Percentiles rank a stretch among this genome's conserved stretches.
These are phyloP conservation scores for Hypericum perforatum DNA, from an alignment of 345 rosid species.

Conservation along the genomic window DNA sequence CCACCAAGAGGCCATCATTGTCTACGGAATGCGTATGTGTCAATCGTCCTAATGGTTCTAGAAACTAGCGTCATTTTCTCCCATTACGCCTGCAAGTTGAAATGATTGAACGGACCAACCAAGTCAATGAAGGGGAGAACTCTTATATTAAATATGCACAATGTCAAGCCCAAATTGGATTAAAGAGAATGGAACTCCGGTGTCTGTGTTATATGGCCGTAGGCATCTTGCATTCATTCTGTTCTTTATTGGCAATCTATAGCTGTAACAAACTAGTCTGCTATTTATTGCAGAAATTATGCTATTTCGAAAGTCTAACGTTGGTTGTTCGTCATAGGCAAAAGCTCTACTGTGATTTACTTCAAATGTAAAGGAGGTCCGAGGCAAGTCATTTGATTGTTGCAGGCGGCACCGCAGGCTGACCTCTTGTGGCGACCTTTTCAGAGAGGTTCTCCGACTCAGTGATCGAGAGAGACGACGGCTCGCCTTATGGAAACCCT, in stretches of 20 bases:
- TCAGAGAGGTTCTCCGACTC: conserved; percentile 52
- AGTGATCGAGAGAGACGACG: conserved; percentile 58
- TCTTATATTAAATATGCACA: not conserved
- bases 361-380: conserved; percentile 37
- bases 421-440: conserved; percentile 61
- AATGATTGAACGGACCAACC: conserved; percentile 18
- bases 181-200: not conserved
- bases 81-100: conserved; percentile 9
- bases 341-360: conserved; percentile 44
- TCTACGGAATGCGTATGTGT: conserved; percentile 19
- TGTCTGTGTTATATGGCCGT: too few relatives aligned
- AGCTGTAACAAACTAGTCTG: too few relatives aligned
- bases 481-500: conserved; percentile 57
- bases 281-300: too few relatives aligned
- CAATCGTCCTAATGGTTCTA: conserved; percentile 5
- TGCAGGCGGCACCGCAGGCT: conserved; percentile 69
- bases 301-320: too few relatives aligned
- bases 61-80: conserved; percentile 9
- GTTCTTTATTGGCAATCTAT: too few relatives aligned
- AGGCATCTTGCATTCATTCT: too few relatives aligned
- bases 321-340: conserved; percentile 22
- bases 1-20: conserved; percentile 18
- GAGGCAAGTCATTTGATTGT: conserved; percentile 62
- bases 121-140: conserved; percentile 5
- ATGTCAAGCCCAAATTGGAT: not conserved